Base-by-base conservation (phyloP, 2,329 filamentous ascomycete genomes). In the Pseudogymnoascus sp. region DNA sequence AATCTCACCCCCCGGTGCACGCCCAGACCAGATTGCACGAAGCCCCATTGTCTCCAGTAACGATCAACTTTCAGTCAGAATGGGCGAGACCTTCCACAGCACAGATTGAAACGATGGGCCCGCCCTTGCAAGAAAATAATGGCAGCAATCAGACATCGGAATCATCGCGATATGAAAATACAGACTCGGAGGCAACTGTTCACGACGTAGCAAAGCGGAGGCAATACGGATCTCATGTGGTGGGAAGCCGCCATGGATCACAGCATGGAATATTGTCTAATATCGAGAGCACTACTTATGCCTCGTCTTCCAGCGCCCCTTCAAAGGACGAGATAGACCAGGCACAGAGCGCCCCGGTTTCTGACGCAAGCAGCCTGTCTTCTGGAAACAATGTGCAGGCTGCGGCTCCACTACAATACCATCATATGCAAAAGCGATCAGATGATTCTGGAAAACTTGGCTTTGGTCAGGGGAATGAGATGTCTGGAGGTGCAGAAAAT, bases 351-450 rank as follows among this genome's bases (percentile, higher is more conserved):
- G 36, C 57, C 33, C 33, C 33, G 22, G 18, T 36, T 25, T 58
- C 57, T 11, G 57, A 58, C 28, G 57, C 33, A 20, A 58, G 57
- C 57, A 58, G 37, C 60, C 37, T 59, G 57, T 43, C 64, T 64
- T 53, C 47, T 18, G 47, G 47, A 7, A 33, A 62, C 66, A 57
- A 61, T 18, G 43, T 20, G 4, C 41, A 57, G 28, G 28, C 33
- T 9, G 80, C 86, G 7, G 81, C 83, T 9, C 80, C 79, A 64
- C 78, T 86, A 60, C 83, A 86, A 68, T 86, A 87, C 66, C 82
- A 86, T 66, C 83, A 74, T 76, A 61, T 74, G 73, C 58, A 80
- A 73, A 66, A 74, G 74, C n/a, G 73, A 75, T 36, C 72, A 71
- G 62, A 78, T 75, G 37, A 69, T 70, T 57, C 75, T 76, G 58